These are phyloP conservation scores for Cryptococcus floricola DNA, from an alignment of 1,284 basidiomycete genomes.

Conservation along the genomic window DNA sequence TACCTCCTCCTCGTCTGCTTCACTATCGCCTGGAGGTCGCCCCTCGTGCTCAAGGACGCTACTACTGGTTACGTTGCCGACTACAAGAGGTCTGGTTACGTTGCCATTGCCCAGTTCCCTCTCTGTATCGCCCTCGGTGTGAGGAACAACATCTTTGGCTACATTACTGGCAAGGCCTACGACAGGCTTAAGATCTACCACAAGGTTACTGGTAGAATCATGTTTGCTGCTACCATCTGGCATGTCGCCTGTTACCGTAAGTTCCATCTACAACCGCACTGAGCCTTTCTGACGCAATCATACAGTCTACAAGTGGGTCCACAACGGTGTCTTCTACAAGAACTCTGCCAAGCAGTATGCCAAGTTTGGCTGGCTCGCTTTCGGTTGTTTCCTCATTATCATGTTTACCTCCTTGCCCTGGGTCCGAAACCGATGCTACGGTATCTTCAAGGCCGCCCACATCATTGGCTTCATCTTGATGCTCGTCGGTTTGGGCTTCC, in stretches of 20 bases:
- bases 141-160: conserved; percentile 43
- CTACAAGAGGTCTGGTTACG: conserved; percentile 35
- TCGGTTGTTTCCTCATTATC: conserved; percentile 29
- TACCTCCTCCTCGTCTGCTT: conserved; percentile 34
- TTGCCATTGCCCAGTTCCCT: conserved; percentile 44
- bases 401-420: conserved; percentile 41
- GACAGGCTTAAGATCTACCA: conserved; percentile 75
- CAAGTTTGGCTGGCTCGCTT: conserved; percentile 32
- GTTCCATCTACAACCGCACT: not conserved
- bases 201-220: conserved; percentile 65
- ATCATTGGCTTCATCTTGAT: conserved; percentile 69
- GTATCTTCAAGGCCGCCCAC: conserved; percentile 51
- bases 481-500: conserved; percentile 73
- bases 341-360: conserved; percentile 18
- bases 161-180: conserved; percentile 62
- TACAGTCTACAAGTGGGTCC: conserved; percentile 36
- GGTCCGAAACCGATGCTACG: conserved; percentile 34
- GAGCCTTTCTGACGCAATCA: not conserved
- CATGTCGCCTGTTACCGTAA: conserved; percentile 53
- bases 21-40: conserved; percentile 34
- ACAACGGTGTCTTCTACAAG: conserved; percentile 16
- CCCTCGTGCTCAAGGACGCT: conserved; percentile 17
- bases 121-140: conserved; percentile 45
- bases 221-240: conserved; percentile 61
- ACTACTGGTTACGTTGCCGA: conserved; percentile 35